Conservation (phyloP, 371 early-diverging fungal species). For the Actinomortierella ambigua region DNA sequence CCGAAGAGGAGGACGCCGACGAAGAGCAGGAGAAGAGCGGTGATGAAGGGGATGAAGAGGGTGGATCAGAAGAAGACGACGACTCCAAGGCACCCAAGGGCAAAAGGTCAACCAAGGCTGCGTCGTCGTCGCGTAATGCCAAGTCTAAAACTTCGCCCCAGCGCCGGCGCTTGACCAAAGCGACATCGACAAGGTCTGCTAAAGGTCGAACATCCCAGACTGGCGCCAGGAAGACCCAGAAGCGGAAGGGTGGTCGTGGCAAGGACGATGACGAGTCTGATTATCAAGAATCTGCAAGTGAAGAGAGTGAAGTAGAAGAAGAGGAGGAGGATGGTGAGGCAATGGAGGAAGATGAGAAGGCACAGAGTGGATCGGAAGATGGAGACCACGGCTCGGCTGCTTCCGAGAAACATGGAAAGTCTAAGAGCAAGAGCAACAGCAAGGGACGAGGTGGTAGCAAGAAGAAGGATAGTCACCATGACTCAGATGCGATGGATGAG, state of each 20-base stretch:
- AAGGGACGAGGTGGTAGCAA: neutral
- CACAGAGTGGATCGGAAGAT: conserved; percentile 1
- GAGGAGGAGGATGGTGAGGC: conserved; percentile 23
- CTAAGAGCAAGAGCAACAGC: neutral
- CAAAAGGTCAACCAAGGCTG: no score
- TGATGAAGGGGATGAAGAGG: conserved; percentile 11
- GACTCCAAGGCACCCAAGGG: neutral
- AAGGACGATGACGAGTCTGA: conserved; percentile 12
- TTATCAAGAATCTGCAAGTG: conserved; percentile 10
- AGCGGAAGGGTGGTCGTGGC: conserved; percentile 14
- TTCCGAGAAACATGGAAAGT: neutral
- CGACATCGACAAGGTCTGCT: no score
- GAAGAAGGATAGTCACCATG: neutral
- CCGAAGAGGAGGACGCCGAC: conserved; percentile 8
- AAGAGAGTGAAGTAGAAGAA: conserved; percentile 13
- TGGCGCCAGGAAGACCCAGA: neutral
- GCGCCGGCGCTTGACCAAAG: no score
- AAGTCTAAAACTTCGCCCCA: no score
- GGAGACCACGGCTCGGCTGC: neutral
- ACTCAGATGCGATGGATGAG: neutral
- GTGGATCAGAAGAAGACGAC: conserved; percentile 17
- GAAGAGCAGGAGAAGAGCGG: conserved; percentile 15
- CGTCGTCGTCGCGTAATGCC: no score
- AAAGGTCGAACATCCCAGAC: no score
- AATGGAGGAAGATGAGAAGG: conserved; percentile 13